Conservation (phyloP, 257 asterid genomes). For the Lycium ferocissimum region DNA sequence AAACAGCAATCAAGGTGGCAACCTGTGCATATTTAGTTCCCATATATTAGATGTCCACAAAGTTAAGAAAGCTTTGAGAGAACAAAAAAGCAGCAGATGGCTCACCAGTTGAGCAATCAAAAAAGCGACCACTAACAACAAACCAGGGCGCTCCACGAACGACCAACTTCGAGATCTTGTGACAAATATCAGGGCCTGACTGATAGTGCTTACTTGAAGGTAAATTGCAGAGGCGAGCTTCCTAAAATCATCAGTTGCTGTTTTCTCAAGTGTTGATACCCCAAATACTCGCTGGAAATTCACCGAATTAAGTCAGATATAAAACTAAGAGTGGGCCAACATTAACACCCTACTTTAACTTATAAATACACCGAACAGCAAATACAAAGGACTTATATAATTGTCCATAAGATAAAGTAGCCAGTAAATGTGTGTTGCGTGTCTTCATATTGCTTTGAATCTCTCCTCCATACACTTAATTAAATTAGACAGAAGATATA, state of each 20-base stretch:
- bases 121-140: slow-evolving; percentile 81
- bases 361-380: not conserved
- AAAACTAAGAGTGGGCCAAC: not conserved
- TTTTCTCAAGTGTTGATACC: slow-evolving; percentile 89
- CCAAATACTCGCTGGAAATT: slow-evolving; percentile 68
- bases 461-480: not conserved
- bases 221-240: slow-evolving; percentile 96
- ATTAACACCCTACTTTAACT: slow-evolving; percentile 9
- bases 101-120: slow-evolving; percentile 82
- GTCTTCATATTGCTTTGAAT: not conserved
- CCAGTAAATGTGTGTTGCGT: not conserved
- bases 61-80: not conserved
- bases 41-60: slow-evolving; percentile 11
- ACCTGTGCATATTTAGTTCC: slow-evolving; percentile 50
- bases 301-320: slow-evolving; percentile 24
- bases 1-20: slow-evolving; percentile 91
- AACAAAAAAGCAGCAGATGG: slow-evolving; percentile 10
- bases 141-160: slow-evolving; percentile 89
- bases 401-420: not conserved
- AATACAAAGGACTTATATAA: not conserved
- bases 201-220: slow-evolving; percentile 96
- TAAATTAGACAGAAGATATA: not conserved
- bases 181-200: slow-evolving; percentile 95
- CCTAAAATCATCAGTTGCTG: slow-evolving; percentile 88
- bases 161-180: slow-evolving; percentile 98